These are phyloP conservation scores for Chrysoporthe cubensis DNA, from an alignment of 2,329 filamentous ascomycete genomes.

Conservation along the genomic window DNA sequence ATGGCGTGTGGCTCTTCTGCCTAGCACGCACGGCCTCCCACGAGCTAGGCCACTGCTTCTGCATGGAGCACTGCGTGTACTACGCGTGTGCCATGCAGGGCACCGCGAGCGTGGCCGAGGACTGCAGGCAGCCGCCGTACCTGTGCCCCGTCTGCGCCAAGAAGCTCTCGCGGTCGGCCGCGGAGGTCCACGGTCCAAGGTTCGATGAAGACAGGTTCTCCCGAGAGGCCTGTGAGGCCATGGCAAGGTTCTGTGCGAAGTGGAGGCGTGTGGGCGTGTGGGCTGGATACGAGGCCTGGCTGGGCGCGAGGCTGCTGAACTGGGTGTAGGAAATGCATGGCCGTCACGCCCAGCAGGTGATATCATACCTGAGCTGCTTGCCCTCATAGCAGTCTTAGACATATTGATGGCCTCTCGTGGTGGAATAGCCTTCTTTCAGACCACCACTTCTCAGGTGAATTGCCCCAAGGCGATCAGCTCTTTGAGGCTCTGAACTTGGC, in stretches of 20 bases:
- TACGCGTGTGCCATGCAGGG: constrained; percentile 69
- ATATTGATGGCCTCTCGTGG: not conserved
- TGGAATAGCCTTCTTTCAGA: not conserved
- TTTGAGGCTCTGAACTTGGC: not conserved
- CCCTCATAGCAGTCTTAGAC: not conserved
- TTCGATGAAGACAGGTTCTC: constrained; percentile 33
- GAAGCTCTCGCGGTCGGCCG: constrained; percentile 50
- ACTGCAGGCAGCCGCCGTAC: constrained; percentile 65
- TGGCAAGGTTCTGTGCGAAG: constrained; percentile 47
- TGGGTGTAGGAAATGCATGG: not conserved
- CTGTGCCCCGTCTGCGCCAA: constrained; percentile 62
- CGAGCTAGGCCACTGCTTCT: constrained; percentile 70
- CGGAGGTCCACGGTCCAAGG: constrained; percentile 32
- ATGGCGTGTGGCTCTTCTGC: constrained; percentile 60
- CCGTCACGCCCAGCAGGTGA: not conserved
- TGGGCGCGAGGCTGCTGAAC: constrained; percentile 32
- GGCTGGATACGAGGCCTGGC: constrained; percentile 50
- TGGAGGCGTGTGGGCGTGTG: constrained; percentile 49
- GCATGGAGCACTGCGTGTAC: constrained; percentile 67
- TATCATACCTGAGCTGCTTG: not conserved
- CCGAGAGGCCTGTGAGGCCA: constrained; percentile 43
- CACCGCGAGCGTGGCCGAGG: constrained; percentile 59
- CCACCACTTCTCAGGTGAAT: too few species aligned
- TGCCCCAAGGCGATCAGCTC: not conserved
- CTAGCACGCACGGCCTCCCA: constrained; percentile 63